phyloP scores from a whole-genome alignment of 148 eudicot genomes.

The Linanthus parryae region DNA sequence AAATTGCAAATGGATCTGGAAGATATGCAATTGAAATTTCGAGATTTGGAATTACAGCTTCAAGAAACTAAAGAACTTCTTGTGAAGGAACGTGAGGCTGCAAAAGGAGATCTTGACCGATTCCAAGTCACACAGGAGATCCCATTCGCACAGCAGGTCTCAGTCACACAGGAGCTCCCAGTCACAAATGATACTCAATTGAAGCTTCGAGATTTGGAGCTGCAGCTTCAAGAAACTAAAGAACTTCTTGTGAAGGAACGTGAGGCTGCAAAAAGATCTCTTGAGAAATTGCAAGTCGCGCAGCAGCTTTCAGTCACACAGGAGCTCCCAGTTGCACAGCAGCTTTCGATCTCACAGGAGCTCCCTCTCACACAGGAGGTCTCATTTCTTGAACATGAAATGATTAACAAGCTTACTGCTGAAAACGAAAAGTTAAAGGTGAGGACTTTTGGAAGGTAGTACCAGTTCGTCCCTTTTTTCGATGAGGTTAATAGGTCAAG shows the following conservation, averaged over 20 bases:
- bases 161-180: no score
- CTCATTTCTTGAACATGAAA: conserved; percentile 57
- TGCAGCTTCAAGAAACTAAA: no score
- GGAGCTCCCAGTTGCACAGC: conserved; percentile 80
- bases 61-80: conserved; percentile 68
- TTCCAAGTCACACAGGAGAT: conserved; percentile 51
- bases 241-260: conserved; percentile 60
- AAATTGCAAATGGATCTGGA: conserved; percentile 62
- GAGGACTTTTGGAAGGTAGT: conserved; percentile 5
- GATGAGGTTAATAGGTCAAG: no score
- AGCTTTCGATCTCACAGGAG: conserved; percentile 51
- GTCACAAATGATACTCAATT: no score
- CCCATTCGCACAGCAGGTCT: conserved; percentile 75
- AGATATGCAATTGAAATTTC: conserved; percentile 66
- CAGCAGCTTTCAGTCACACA: conserved; percentile 61
- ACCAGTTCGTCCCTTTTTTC: conserved; percentile 3
- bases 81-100: conserved; percentile 53
- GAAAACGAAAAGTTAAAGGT: conserved; percentile 93
- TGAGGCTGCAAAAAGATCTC: conserved; percentile 47
- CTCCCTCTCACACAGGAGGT: conserved; percentile 75
- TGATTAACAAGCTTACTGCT: conserved; percentile 61
- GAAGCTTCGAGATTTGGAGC: no score
- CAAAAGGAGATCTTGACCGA: no score
- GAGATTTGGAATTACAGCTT: no score
- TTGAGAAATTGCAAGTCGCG: no score